Conservation (phyloP, 768 basidiomycete species). For the Podaxis sp. region DNA sequence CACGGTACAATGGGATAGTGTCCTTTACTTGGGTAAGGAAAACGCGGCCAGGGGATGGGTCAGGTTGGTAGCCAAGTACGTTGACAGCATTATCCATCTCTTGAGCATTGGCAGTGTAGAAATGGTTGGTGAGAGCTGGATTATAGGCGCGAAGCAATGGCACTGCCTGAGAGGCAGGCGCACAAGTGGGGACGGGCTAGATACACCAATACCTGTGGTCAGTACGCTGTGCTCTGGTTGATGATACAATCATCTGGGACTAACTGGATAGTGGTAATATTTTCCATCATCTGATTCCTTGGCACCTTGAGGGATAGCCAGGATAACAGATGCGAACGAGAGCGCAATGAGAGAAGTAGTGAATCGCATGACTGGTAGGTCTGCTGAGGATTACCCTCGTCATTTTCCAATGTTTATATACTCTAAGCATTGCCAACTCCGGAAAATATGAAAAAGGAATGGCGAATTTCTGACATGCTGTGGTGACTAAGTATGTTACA, state of each 20-base stretch:
- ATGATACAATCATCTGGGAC: not conserved
- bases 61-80: slow-evolving; percentile 2
- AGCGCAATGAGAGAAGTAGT: not conserved
- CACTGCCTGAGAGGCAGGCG: not conserved
- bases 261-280: not conserved
- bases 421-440: not conserved
- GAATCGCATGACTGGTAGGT: not conserved
- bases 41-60: slow-evolving; percentile 2
- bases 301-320: not conserved
- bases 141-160: not conserved
- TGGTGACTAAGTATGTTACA: no score
- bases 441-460: not conserved
- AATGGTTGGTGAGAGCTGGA: slow-evolving; percentile 6
- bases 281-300: not conserved
- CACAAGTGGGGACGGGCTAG: not conserved
- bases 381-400: not conserved
- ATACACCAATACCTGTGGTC: not conserved
- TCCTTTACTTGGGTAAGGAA: slow-evolving; percentile 6
- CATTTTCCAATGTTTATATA: not conserved
- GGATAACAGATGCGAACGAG: not conserved
- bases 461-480: not conserved
- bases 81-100: slow-evolving; percentile 5
- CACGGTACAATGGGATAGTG: slow-evolving; percentile 13
- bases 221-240: not conserved
- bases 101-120: slow-evolving; percentile 11